Evolutionary conservation across 305 asterid genomes (phyloP).

Genomic region (Ilex paraguariensis): DNA sequence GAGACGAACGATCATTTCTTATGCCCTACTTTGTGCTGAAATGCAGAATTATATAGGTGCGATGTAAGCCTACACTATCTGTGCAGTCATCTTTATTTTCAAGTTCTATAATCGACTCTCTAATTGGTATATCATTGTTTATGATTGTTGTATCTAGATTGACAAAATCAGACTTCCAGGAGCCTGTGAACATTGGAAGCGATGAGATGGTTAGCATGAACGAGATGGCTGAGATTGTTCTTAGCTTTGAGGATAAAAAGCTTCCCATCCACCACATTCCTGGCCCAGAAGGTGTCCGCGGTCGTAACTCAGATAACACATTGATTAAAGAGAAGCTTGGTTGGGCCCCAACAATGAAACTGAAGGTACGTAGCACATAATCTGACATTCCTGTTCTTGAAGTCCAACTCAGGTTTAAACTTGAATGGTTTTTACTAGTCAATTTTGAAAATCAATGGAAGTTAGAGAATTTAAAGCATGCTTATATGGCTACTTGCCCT

Average conservation of each 20-base stretch:
- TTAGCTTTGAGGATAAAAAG: constrained; percentile 73
- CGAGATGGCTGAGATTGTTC: constrained; percentile 92
- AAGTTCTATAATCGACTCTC: too few species aligned
- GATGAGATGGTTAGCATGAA: constrained; percentile 99
- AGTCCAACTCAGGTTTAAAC: too few species aligned
- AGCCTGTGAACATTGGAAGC: constrained; percentile 90
- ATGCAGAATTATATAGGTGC: too few species aligned
- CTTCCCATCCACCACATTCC: constrained; percentile 86
- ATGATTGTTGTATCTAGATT: constrained; percentile 28
- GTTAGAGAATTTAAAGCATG: too few species aligned
- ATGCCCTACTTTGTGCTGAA: too few species aligned
- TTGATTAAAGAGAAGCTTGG: constrained; percentile 96
- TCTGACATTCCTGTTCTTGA: too few species aligned
- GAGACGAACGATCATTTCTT: too few species aligned
- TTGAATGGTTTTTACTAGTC: too few species aligned
- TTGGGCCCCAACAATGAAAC: constrained; percentile 91
- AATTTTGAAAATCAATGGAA: too few species aligned
- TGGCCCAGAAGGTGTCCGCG: constrained; percentile 94
- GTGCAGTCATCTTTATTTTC: too few species aligned
- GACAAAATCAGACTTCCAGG: constrained; percentile 85
- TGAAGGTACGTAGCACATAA: constrained; percentile 43
- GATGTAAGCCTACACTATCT: too few species aligned
- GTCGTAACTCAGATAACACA: constrained; percentile 84
- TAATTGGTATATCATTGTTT: too few species aligned
- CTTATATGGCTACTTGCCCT: background rate